Conservation (phyloP, 2,329 filamentous ascomycete genomes). For the Fusarium hainanense region DNA sequence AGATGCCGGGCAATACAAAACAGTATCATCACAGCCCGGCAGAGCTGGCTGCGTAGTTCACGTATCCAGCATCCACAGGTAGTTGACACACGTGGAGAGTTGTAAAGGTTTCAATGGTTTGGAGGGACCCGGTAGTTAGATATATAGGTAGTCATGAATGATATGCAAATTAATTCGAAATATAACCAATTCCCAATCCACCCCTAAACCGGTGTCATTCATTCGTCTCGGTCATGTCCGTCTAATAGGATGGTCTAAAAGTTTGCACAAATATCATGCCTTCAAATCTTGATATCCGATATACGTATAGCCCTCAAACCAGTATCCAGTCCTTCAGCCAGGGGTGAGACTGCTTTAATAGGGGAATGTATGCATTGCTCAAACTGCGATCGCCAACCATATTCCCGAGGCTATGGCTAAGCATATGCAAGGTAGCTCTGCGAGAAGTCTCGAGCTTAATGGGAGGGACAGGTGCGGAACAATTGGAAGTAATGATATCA, state of each 20-base stretch:
- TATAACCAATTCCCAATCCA: neutral
- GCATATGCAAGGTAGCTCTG: constrained; percentile 43
- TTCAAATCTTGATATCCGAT: neutral
- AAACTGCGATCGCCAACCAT: constrained; percentile 44
- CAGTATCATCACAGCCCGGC: neutral
- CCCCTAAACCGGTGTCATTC: neutral
- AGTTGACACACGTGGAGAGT: neutral
- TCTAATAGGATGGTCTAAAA: constrained; percentile 2
- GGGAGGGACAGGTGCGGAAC: constrained; percentile 26
- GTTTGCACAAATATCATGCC: neutral
- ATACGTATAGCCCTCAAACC: constrained; percentile 17
- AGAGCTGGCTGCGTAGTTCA: constrained; percentile 5
- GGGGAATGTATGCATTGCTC: constrained; percentile 40
- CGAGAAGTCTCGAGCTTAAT: constrained; percentile 34
- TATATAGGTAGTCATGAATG: neutral
- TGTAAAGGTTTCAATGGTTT: neutral
- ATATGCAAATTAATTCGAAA: neutral
- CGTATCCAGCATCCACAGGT: neutral
- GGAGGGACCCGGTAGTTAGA: neutral
- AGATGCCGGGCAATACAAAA: neutral
- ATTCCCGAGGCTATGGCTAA: constrained; percentile 43
- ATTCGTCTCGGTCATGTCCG: constrained; percentile 20
- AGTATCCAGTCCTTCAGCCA: constrained; percentile 43
- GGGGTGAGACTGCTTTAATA: constrained; percentile 35
- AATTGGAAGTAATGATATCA: constrained; percentile 26